Evolutionary conservation across 2,329 filamentous ascomycete species (phyloP), one percentile per base, ranked within the genome.

Genomic region (Pestalotiopsis sp.): DNA sequence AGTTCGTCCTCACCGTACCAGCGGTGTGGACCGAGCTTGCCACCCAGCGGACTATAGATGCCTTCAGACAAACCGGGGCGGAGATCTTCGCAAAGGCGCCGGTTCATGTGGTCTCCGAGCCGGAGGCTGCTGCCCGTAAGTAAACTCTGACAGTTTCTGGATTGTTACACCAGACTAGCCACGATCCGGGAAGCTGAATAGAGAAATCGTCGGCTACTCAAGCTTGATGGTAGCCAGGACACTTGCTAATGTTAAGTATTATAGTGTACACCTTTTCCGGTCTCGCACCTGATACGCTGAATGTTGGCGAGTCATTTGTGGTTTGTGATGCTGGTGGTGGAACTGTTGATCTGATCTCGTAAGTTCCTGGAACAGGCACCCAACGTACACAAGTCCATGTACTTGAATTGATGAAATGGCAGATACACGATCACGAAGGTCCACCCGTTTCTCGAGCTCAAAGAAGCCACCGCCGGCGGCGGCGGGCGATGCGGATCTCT

Each of bases 11-110:
- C 23, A 88, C 87, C 0, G 86, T 89, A 0, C 87, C 87, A 0
- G 87, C 87, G 4, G 86, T 90, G 6, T 90, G 87, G 87, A 86
- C 83, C 49, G 86, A 88, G 59, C 79, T 80, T 4, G 85, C 87
- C 38, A 88, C 86, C 65, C 80, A 86, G 57, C 82, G 82, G 45
- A 89, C 86, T 1, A 78, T 79, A 59, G 77, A 81, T 64, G 84
- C 85, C 17, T 84, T 81, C 57, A 78, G 81, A 49, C 79, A 78
- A 17, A 78, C 83, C 23, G 72, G 73, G 1, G 25, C 25, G 3
- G 77, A 76, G 9, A 73, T 81, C 3, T 77, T 73, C 2, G 70
- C 75, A 62, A 74, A 74, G 17, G 69, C 75, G 0, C 78, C 80
- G 4, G 84, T 86, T 9, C 78, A 81, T 60, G 78, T 87, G 12